Percentiles rank a stretch among this genome's conserved stretches.
Conservation (phyloP, 2,329 filamentous ascomycete species). For the Macrophomina phaseolina region DNA sequence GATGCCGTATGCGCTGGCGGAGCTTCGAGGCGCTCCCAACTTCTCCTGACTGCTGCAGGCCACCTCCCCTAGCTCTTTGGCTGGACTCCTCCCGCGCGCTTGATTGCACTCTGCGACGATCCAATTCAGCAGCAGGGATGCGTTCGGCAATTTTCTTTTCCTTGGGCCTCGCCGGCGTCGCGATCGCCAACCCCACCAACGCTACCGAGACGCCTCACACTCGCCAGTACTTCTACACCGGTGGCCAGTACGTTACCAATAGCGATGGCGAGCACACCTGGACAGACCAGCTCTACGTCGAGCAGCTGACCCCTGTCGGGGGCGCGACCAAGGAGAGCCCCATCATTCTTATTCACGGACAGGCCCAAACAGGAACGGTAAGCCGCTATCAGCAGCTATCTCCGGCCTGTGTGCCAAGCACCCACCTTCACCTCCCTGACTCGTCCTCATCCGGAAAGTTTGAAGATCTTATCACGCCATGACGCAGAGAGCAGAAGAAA, state of each 20-base stretch:
- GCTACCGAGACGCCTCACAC: slow-evolving; percentile 20
- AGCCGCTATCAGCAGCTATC: neutral
- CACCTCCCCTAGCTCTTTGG: neutral
- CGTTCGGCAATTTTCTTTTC: slow-evolving; percentile 4
- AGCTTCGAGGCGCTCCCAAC: neutral
- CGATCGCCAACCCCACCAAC: slow-evolving; percentile 9
- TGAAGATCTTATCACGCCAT: neutral
- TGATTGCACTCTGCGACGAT: neutral
- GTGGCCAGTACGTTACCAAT: slow-evolving; percentile 32
- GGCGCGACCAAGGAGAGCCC: slow-evolving; percentile 3
- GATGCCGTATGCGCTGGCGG: neutral
- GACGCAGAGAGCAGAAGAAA: neutral
- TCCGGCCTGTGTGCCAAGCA: neutral
- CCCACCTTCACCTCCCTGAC: neutral
- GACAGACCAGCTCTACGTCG: slow-evolving; percentile 37
- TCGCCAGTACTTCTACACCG: slow-evolving; percentile 36
- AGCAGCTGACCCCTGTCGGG: slow-evolving; percentile 35
- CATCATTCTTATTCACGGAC: slow-evolving; percentile 19
- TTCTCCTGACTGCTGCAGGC: slow-evolving; percentile 2
- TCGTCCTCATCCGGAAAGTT: neutral
- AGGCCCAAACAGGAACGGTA: slow-evolving; percentile 20
- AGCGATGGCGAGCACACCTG: neutral
- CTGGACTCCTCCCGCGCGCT: neutral
- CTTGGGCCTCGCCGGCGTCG: slow-evolving; percentile 1
- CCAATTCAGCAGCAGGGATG: neutral